Evolutionary conservation across 441 rosid species (phyloP), one percentile per base, ranked within the genome.

Genomic region (Iberis amara): DNA sequence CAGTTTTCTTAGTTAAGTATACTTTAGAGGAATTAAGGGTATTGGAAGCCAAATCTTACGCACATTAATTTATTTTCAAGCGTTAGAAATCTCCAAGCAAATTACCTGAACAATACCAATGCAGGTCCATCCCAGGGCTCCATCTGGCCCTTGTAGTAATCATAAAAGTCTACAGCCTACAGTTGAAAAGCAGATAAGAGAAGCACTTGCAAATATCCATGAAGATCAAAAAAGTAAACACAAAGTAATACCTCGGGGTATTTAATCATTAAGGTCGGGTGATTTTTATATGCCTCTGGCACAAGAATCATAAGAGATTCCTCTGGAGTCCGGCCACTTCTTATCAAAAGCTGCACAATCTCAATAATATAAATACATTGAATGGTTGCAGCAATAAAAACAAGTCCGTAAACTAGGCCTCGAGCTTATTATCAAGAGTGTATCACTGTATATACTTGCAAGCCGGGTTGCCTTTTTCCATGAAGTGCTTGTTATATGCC

Each of bases 121-220:
- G 99, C 99, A 64, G 99, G 99, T 64, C 97, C 99, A 86, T 94
- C 99, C 99, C 99, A 94, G 69, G 99, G 76, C 82, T 89, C 99
- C 99, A 94, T 94, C 79, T 94, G 99, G 59, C 99, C 95, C 72
- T 94, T 94, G 89, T 94, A 94, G 59, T 89, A 94, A 71, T 94
- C 96, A 70, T 84, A 94, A 72, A 94, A 94, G 64, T 89, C 95
- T 64, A 81, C 74, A 68, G 82, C 89, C 99, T 94, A 68, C 14
- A 59, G 47, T 61, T 53, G 35, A 13, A 55, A 55, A 37, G 39
- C 44, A 48, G 26, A 55, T 55, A 38, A 61, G 62, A 38, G 39
- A 59, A 41, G 39, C 37, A 42, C 56, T 67, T 21, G 58, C 39
- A 61, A 54, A 8, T 28, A 31, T 42, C 42, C 46, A 55, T 6